phyloP scores from a whole-genome alignment of 1,284 basidiomycete species.

The Cystobasidium sp. region DNA sequence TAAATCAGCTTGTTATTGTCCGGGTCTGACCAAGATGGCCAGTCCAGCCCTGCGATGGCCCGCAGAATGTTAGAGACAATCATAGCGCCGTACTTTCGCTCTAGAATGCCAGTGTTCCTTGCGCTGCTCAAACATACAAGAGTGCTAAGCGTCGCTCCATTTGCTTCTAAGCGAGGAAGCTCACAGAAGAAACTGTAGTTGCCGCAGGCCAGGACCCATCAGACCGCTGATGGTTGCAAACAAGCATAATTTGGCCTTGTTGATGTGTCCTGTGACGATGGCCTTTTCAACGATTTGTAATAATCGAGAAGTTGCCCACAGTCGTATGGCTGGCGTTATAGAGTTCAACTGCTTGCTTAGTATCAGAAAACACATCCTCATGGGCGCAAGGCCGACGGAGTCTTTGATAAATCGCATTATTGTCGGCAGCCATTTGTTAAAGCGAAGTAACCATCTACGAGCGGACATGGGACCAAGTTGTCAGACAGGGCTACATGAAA shows the following conservation, averaged over 20 bases:
- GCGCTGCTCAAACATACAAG: background rate
- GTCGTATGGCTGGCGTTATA: slow-evolving; percentile 12
- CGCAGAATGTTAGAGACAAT: slow-evolving; percentile 20
- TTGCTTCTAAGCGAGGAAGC: slow-evolving; percentile 8
- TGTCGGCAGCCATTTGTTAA: slow-evolving; percentile 24
- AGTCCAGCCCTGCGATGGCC: slow-evolving; percentile 17
- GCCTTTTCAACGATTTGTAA: slow-evolving; percentile 31
- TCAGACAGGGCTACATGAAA: too few relatives aligned
- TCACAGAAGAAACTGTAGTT: slow-evolving; percentile 23
- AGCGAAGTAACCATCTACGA: slow-evolving; percentile 19
- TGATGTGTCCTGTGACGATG: slow-evolving; percentile 20
- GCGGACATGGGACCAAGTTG: background rate
- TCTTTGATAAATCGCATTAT: slow-evolving; percentile 26
- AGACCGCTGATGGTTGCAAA: slow-evolving; percentile 10
- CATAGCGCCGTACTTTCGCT: slow-evolving; percentile 27
- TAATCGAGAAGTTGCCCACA: slow-evolving; percentile 39
- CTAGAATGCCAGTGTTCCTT: slow-evolving; percentile 33
- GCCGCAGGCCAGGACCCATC: slow-evolving; percentile 13
- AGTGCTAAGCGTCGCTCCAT: too few relatives aligned
- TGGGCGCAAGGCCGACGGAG: slow-evolving; percentile 28
- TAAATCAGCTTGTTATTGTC: slow-evolving; percentile 20
- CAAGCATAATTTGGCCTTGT: slow-evolving; percentile 16
- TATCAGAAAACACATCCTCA: slow-evolving; percentile 28
- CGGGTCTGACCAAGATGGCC: slow-evolving; percentile 8
- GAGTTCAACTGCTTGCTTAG: slow-evolving; percentile 20